Conservation (phyloP, 805 yeast species). For the Saturnispora bothae region DNA sequence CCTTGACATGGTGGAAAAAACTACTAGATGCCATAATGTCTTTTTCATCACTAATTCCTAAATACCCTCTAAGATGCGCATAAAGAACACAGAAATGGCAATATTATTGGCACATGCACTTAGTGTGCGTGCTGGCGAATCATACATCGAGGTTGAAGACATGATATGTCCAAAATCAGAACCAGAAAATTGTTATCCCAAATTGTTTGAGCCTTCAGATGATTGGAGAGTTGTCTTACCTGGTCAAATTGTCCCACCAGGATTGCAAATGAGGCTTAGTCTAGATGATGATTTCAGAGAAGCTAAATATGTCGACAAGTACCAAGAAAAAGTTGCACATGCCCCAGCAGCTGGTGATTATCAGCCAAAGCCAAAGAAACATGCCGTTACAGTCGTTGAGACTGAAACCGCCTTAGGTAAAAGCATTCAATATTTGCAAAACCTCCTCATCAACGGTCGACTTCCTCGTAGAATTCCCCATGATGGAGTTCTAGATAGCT, state of each 20-base stretch:
- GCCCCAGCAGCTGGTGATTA: background rate
- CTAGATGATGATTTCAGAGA: constrained; percentile 60
- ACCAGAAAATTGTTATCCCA: constrained; percentile 50
- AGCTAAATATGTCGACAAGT: constrained; percentile 42
- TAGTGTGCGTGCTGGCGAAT: background rate
- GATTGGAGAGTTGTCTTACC: constrained; percentile 63
- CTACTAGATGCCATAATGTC: too few relatives aligned
- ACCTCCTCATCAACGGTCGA: constrained; percentile 1
- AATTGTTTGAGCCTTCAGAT: constrained; percentile 46
- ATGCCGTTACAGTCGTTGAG: background rate
- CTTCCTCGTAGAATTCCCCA: constrained; percentile 3
- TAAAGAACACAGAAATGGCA: too few relatives aligned
- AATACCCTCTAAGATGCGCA: too few relatives aligned
- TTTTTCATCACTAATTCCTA: too few relatives aligned
- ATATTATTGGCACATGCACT: too few relatives aligned
- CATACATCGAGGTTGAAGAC: constrained; percentile 5
- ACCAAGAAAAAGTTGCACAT: background rate
- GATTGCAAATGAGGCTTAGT: constrained; percentile 66
- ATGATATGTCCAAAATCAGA: constrained; percentile 33
- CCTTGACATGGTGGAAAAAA: too few relatives aligned
- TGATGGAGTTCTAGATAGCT: constrained; percentile 12
- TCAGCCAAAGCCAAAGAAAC: background rate
- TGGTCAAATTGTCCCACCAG: constrained; percentile 74
- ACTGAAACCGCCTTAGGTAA: constrained; percentile 1
- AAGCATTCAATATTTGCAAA: constrained; percentile 6